Percentiles rank a stretch among this genome's conserved stretches.
phyloP scores from a whole-genome alignment of 768 basidiomycete species.

The Rhizopogon vulgaris region DNA sequence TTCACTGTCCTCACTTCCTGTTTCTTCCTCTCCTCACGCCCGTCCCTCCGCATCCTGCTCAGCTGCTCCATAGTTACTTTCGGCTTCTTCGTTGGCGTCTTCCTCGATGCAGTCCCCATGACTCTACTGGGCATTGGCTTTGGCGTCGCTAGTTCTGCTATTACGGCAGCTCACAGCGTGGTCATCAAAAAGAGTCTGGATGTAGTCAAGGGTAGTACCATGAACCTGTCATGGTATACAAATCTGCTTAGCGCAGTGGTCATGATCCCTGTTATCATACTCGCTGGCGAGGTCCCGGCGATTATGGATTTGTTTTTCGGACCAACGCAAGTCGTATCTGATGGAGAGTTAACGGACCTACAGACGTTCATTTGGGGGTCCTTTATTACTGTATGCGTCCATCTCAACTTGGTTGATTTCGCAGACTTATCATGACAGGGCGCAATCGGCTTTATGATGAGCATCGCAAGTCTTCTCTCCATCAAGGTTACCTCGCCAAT shows the following conservation, averaged over 20 bases:
- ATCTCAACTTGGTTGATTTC: neutral
- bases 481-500: constrained; percentile 98
- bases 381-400: constrained; percentile 57
- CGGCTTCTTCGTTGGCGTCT: constrained; percentile 89
- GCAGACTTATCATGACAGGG: constrained; percentile 44
- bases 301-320: constrained; percentile 57
- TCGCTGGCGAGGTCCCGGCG: constrained; percentile 70
- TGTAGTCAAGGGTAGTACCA: constrained; percentile 77
- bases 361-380: constrained; percentile 76
- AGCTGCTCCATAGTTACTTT: constrained; percentile 78
- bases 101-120: constrained; percentile 63
- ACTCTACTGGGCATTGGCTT: constrained; percentile 66
- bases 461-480: constrained; percentile 84
- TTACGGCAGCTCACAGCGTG: constrained; percentile 87
- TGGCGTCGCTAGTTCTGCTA: constrained; percentile 79
- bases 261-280: constrained; percentile 64
- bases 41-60: constrained; percentile 66
- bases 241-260: constrained; percentile 75
- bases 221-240: constrained; percentile 87
- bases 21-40: constrained; percentile 67
- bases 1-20: constrained; percentile 90
- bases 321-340: constrained; percentile 28
- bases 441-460: constrained; percentile 87
- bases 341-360: constrained; percentile 41
- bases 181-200: constrained; percentile 85